Evolutionary conservation across 495 filamentous ascomycete genomes (phyloP).

Genomic region (Neurospora sp.): DNA sequence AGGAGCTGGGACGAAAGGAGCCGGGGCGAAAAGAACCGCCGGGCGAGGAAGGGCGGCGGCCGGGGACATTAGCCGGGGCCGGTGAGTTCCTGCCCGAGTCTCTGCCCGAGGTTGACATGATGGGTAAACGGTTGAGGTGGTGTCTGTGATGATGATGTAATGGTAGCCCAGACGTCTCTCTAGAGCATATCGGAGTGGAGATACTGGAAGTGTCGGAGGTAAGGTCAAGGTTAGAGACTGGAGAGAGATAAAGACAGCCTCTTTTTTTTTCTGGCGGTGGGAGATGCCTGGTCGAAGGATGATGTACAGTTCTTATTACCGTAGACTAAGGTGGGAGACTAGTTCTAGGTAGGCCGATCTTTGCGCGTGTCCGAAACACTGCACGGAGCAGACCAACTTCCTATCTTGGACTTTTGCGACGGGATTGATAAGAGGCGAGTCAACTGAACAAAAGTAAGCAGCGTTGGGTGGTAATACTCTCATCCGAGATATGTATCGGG

Average conservation of each 20-base stretch:
- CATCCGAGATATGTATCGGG: not conserved
- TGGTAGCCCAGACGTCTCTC: constrained; percentile 1
- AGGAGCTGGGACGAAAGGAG: constrained; percentile 30
- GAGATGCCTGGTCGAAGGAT: not conserved
- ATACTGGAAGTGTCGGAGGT: not conserved
- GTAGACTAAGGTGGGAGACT: not conserved
- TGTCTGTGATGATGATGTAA: not conserved
- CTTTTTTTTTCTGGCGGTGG: not conserved
- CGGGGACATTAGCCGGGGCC: constrained; percentile 6
- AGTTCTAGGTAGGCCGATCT: not conserved
- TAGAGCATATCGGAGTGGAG: not conserved
- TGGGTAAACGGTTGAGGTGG: not conserved
- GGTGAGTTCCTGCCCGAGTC: constrained; percentile 23
- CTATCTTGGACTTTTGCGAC: not conserved
- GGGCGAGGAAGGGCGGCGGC: constrained; percentile 30
- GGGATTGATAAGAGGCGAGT: not conserved
- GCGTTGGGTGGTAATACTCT: not conserved
- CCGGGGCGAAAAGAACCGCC: constrained; percentile 21
- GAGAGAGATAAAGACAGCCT: not conserved
- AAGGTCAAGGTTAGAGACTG: not conserved
- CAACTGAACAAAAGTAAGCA: not conserved
- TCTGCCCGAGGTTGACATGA: constrained; percentile 29
- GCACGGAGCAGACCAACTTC: not conserved
- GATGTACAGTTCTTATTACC: not conserved
- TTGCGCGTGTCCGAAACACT: not conserved